These are phyloP conservation scores for Myxozyma kluyveri DNA, from an alignment of 805 yeast genomes.

Conservation along the genomic window DNA sequence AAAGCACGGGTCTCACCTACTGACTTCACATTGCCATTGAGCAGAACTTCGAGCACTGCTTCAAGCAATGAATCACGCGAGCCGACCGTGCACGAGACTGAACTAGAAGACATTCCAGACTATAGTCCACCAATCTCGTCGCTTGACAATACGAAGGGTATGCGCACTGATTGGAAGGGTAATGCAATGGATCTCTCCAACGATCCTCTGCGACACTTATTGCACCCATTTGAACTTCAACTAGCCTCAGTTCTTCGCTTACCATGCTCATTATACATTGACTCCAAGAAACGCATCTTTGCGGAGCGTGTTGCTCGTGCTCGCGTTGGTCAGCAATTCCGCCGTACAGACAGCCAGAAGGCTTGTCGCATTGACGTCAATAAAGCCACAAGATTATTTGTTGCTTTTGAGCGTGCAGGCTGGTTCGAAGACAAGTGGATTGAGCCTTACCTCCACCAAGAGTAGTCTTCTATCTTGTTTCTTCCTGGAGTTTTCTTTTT, in stretches of 20 bases:
- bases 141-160: constrained; percentile 41
- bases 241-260: constrained; percentile 86
- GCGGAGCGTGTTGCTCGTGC: constrained; percentile 78
- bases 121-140: constrained; percentile 31
- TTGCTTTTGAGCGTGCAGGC: constrained; percentile 87
- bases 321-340: constrained; percentile 69
- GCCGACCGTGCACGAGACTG: constrained; percentile 43
- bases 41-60: neutral
- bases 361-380: constrained; percentile 97
- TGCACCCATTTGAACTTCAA: constrained; percentile 88
- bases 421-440: constrained; percentile 67
- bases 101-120: constrained; percentile 34
- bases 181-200: constrained; percentile 85
- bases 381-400: constrained; percentile 87
- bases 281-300: constrained; percentile 78
- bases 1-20: constrained; percentile 14
- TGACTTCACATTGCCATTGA: constrained; percentile 2
- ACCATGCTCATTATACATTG: constrained; percentile 77
- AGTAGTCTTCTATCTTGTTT: neutral
- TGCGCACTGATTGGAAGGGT: constrained; percentile 96
- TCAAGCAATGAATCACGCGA: constrained; percentile 19
- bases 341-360: constrained; percentile 97
- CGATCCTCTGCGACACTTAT: constrained; percentile 68
- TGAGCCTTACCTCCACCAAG: constrained; percentile 4
- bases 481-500: neutral